phyloP scores from a whole-genome alignment of 2,329 filamentous ascomycete species.

The Aspergillus alliaceus region DNA sequence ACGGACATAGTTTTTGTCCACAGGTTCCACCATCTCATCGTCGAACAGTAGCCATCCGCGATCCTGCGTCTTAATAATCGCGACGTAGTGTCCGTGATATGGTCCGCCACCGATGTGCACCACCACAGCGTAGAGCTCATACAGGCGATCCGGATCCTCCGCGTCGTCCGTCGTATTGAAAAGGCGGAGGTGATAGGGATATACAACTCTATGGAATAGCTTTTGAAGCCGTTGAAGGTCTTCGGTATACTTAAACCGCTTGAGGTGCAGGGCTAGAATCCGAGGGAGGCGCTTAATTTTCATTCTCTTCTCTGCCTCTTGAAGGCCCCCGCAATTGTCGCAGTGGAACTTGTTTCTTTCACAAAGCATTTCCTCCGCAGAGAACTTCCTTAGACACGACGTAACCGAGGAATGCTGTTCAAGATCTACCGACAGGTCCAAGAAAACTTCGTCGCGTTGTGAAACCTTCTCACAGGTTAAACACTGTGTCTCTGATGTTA shows the following conservation, averaged over 20 bases:
- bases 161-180: conserved; percentile 98
- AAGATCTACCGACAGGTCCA: conserved; percentile 93
- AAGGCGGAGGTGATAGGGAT: conserved; percentile 92
- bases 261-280: conserved; percentile 87
- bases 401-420: conserved; percentile 96
- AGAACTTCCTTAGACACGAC: conserved; percentile 92
- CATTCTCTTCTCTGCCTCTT: conserved; percentile 98
- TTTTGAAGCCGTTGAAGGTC: conserved; percentile 92
- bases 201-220: conserved; percentile 93
- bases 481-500: conserved; percentile 95
- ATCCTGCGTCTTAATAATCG: conserved; percentile 96
- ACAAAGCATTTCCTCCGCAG: conserved; percentile 96
- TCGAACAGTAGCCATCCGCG: conserved; percentile 95
- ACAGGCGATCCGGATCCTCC: conserved; percentile 87
- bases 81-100: conserved; percentile 96
- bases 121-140: conserved; percentile 95
- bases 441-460: conserved; percentile 90
- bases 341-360: conserved; percentile 99
- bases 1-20: conserved; percentile 91
- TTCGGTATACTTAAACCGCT: conserved; percentile 98
- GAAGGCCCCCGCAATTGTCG: conserved; percentile 91
- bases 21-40: conserved; percentile 97
- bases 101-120: conserved; percentile 96
- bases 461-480: conserved; percentile 95
- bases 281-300: conserved; percentile 95